Base-by-base conservation (phyloP, 2,329 filamentous ascomycete genomes). In the Ciborinia camelliae region DNA sequence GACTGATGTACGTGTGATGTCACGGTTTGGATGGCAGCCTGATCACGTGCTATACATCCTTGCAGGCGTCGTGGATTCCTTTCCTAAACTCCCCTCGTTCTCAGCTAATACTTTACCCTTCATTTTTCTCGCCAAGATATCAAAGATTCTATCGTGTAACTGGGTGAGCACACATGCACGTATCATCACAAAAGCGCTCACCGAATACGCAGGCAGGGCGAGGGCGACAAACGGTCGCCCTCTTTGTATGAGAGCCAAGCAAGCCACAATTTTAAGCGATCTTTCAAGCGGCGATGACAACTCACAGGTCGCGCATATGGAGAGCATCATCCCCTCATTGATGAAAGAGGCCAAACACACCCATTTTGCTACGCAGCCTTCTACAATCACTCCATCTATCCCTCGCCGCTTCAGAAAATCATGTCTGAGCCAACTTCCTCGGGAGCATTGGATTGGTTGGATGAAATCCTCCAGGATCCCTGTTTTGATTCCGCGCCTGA, bases 341-440 rank as follows among this genome's bases (percentile, higher is more conserved):
- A 43, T 14, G 39, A 20, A 43, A 43, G 39, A 20, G 39, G 39
- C 7, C 18, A 5, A 43, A 18, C 45, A 48, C 45, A 48, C 45
- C 26, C 10, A 28, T 48, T 28, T 48, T 50, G 14, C 47, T 50
- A 28, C 12, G 18, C 12, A 50, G 26, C 37, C 18, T 10, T 28
- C n/a, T 10, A 39, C 15, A 10, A 55, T 55, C 18, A 8, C 4
- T 55, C 28, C 53, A 47, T 45, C n/a, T n/a, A n/a, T 60, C 57
- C 3, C 43, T 45, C 43, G 57, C 57, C 39, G 57, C 57, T 60
- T 60, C 43, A 48, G 6, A 30, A 30, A 47, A n/a, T 26, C 30
- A 60, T 60, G 57, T 47, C 41, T 4, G 57, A 50, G 18, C 28
- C n/a, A 23, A 50, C 18, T 15, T 26, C n/a, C 6, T 20, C 37